phyloP scores from a whole-genome alignment of 116 monocot genomes.

The Phalaenopsis hybrid region DNA sequence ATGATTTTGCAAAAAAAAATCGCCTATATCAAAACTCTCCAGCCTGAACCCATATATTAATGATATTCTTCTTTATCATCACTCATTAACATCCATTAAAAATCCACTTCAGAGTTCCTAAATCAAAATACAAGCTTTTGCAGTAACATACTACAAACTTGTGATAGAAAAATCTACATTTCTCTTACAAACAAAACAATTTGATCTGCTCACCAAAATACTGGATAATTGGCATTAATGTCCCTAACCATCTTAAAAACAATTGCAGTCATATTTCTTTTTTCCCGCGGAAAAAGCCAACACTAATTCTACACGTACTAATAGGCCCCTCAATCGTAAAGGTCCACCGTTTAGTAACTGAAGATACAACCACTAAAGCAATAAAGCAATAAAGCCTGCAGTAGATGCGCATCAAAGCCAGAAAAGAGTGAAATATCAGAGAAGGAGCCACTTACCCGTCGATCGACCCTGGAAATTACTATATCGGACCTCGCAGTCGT shows the following conservation, averaged over 20 bases:
- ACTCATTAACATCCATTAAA: not conserved
- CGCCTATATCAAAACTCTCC: not conserved
- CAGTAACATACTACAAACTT: not conserved
- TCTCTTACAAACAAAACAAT: not conserved
- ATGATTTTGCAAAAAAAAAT: not conserved
- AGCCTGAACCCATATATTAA: not conserved
- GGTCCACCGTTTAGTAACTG: not conserved
- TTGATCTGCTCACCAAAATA: not conserved
- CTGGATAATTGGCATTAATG: not conserved
- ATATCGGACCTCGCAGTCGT: slow-evolving; percentile 57
- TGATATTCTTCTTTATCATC: not conserved
- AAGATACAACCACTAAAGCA: not conserved
- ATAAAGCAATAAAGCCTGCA: not conserved
- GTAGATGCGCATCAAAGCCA: not conserved
- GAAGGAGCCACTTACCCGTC: slow-evolving; percentile 37
- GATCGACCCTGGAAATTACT: slow-evolving; percentile 67
- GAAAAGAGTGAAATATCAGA: not conserved
- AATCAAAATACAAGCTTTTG: not conserved
- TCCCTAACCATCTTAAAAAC: not conserved
- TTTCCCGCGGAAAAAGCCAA: too few relatives aligned
- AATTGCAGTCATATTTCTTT: not conserved
- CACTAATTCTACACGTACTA: not conserved
- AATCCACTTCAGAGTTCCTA: not conserved
- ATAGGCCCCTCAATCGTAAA: not conserved
- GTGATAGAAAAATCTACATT: not conserved